These are phyloP conservation scores for Sporisorium iseilematis-ciliati DNA, from an alignment of 1,284 basidiomycete genomes.

Conservation along the genomic window DNA sequence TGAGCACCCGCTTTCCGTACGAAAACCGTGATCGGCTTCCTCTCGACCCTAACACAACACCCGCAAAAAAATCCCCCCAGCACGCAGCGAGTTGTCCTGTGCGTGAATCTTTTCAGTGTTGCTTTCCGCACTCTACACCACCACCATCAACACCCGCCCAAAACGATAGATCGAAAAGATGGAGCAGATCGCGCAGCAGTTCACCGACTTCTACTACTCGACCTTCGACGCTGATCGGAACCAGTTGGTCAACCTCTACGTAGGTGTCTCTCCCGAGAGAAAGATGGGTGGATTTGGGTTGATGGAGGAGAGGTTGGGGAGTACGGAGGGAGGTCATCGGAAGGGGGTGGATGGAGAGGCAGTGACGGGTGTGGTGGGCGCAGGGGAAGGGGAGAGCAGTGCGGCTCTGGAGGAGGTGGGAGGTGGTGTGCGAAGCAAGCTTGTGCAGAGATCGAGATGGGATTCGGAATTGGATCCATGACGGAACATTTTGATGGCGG, in stretches of 20 bases:
- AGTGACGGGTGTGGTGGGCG: no score
- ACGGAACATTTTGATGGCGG: no score
- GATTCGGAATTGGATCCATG: no score
- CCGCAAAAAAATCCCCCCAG: background rate
- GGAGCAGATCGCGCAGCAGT: slow-evolving; percentile 67
- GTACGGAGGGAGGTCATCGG: background rate
- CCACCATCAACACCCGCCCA: background rate
- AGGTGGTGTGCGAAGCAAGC: no score
- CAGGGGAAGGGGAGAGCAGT: no score
- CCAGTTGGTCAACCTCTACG: slow-evolving; percentile 78
- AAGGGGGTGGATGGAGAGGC: background rate
- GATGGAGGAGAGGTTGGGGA: background rate
- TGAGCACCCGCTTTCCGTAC: background rate
- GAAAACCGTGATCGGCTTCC: background rate
- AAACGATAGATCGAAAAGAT: slow-evolving; percentile 39
- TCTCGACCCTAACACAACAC: no score
- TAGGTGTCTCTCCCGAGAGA: slow-evolving; percentile 73
- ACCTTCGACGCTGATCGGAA: slow-evolving; percentile 78
- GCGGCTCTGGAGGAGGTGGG: no score
- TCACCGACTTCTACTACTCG: slow-evolving; percentile 68
- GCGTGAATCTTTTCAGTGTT: background rate
- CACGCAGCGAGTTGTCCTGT: slow-evolving; percentile 9
- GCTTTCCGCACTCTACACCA: slow-evolving; percentile 10
- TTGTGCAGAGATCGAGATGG: no score
- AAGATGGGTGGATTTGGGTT: background rate